These are phyloP conservation scores for Leucaena leucocephala DNA, from an alignment of 306 rosid genomes.

Conservation along the genomic window DNA sequence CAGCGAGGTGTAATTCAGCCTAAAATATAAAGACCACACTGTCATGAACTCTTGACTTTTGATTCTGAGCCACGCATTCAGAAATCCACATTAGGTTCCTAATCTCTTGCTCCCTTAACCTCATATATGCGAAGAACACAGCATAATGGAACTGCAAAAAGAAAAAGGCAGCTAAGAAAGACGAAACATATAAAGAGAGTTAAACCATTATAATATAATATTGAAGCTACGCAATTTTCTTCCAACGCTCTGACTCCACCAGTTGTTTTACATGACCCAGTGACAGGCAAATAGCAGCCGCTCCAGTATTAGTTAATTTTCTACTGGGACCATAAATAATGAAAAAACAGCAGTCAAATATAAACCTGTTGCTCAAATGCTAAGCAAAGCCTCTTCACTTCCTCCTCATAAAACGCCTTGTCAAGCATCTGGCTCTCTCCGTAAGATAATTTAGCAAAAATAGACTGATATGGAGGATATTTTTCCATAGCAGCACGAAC, in stretches of 20 bases:
- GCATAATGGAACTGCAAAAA: conserved; percentile 84
- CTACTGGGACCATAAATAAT: background rate
- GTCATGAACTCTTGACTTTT: too few species aligned
- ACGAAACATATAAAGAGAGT: background rate
- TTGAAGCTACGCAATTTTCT: conserved; percentile 18
- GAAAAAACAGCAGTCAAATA: background rate
- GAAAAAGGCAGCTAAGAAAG: conserved; percentile 5
- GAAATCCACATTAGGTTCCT: conserved; percentile 91
- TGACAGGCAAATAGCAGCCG: background rate
- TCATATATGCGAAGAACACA: conserved; percentile 93
- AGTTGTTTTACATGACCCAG: background rate
- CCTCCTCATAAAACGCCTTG: conserved; percentile 99
- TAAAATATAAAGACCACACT: too few species aligned
- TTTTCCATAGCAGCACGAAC: conserved; percentile 93
- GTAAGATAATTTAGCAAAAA: conserved; percentile 82
- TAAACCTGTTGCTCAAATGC: conserved; percentile 96
- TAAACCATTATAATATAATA: conserved; percentile 1
- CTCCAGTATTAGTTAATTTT: conserved; percentile 8
- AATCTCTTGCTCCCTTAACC: conserved; percentile 96
- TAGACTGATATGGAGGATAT: conserved; percentile 94
- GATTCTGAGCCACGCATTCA: too few species aligned
- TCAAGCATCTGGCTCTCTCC: conserved; percentile 99
- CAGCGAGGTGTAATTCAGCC: too few species aligned
- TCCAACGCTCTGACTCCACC: background rate
- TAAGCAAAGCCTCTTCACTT: conserved; percentile 95